These are phyloP conservation scores for Allantophomopsis cytisporea DNA, from an alignment of 2,329 filamentous ascomycete genomes.

Conservation along the genomic window DNA sequence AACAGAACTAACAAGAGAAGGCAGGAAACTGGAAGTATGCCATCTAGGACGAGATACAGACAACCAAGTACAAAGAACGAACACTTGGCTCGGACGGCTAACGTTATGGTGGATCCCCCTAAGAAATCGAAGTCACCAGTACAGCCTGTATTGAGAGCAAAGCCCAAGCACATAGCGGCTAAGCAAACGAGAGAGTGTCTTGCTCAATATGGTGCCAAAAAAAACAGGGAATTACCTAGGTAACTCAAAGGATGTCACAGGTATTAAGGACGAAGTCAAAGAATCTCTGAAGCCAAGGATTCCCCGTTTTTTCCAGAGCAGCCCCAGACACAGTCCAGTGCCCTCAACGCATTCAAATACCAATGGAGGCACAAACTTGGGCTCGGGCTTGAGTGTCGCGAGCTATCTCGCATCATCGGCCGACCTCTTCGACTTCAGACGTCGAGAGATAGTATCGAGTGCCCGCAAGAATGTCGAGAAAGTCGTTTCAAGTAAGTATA, in stretches of 20 bases:
- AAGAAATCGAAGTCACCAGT: too few species aligned
- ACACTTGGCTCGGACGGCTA: too few species aligned
- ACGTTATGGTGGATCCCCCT: too few species aligned
- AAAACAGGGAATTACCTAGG: background rate
- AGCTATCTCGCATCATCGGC: background rate
- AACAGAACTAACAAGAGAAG: too few species aligned
- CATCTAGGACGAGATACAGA: too few species aligned
- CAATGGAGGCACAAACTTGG: background rate
- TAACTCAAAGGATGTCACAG: background rate
- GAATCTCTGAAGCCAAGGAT: background rate
- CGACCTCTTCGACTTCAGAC: background rate
- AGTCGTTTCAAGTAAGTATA: conserved; percentile 1
- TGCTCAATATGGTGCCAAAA: too few species aligned
- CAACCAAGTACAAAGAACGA: too few species aligned
- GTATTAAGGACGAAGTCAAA: background rate
- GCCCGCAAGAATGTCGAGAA: background rate
- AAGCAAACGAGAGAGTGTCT: too few species aligned
- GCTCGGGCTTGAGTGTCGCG: background rate
- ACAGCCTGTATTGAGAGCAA: too few species aligned
- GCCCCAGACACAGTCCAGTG: background rate
- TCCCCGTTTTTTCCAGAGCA: background rate
- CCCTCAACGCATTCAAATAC: background rate
- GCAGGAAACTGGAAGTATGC: too few species aligned
- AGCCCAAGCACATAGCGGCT: too few species aligned
- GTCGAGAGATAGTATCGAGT: background rate